phyloP scores from a whole-genome alignment of 495 filamentous ascomycete species.

The Talaromyces ruber region DNA sequence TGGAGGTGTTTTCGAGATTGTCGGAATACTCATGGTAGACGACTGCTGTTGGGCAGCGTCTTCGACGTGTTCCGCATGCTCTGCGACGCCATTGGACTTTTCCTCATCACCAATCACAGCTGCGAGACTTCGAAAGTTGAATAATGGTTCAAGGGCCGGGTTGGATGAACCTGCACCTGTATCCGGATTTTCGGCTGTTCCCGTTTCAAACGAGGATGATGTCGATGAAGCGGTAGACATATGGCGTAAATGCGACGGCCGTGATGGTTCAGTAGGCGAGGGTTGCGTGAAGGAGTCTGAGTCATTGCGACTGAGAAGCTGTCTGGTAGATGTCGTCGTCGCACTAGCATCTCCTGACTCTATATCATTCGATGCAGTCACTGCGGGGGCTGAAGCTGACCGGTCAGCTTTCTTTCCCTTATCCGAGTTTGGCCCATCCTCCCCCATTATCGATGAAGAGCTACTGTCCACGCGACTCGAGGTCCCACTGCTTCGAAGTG shows the following conservation, averaged over 20 bases:
- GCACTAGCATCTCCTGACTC: slow-evolving; percentile 4
- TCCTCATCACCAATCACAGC: slow-evolving; percentile 72
- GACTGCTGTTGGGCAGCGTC: slow-evolving; percentile 11
- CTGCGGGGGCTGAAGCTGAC: slow-evolving; percentile 10
- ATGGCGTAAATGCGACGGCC: slow-evolving; percentile 64
- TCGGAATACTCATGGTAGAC: neutral
- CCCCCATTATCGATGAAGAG: slow-evolving; percentile 28
- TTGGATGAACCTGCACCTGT: slow-evolving; percentile 30
- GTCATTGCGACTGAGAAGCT: slow-evolving; percentile 7
- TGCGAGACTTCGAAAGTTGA: slow-evolving; percentile 84
- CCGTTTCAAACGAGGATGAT: slow-evolving; percentile 65
- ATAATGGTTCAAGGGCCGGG: slow-evolving; percentile 64
- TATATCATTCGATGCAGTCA: neutral
- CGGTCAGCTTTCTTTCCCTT: slow-evolving; percentile 86
- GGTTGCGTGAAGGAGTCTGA: slow-evolving; percentile 11
- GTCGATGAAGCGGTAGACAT: slow-evolving; percentile 79
- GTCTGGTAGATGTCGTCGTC: neutral
- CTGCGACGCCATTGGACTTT: slow-evolving; percentile 16
- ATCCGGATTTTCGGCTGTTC: slow-evolving; percentile 39
- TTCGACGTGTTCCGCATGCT: slow-evolving; percentile 38
- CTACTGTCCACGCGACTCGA: slow-evolving; percentile 24
- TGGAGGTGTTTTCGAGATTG: neutral
- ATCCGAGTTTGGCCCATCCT: slow-evolving; percentile 27
- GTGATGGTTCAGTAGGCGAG: slow-evolving; percentile 26
- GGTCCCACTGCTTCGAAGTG: slow-evolving; percentile 23